Evolutionary conservation across 176 grass and related monocot species (phyloP).

Genomic region (Zoysia pacifica): DNA sequence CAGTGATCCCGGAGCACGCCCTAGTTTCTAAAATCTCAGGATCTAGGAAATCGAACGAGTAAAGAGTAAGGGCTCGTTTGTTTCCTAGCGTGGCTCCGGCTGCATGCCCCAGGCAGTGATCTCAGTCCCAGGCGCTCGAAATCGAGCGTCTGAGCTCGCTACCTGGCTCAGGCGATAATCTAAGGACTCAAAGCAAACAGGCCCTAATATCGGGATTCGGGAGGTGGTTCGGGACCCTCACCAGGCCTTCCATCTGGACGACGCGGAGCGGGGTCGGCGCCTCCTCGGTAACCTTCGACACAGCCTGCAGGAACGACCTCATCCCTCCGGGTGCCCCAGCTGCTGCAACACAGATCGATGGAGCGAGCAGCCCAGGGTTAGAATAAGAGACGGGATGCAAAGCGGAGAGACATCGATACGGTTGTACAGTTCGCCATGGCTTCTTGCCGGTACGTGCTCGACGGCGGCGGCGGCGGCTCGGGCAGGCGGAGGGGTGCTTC

Average conservation of each 20-base stretch:
- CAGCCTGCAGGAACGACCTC: slow-evolving; percentile 96
- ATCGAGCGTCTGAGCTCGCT: no score
- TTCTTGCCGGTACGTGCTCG: slow-evolving; percentile 30
- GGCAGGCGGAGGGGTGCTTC: background rate
- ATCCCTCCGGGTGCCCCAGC: slow-evolving; percentile 43
- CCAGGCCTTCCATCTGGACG: slow-evolving; percentile 98
- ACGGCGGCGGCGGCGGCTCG: slow-evolving; percentile 11
- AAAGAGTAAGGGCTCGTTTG: background rate
- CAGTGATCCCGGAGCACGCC: background rate
- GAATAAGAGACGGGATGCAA: background rate
- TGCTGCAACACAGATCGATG: slow-evolving; percentile 12
- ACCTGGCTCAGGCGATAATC: no score
- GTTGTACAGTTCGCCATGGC: slow-evolving; percentile 69
- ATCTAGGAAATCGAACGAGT: background rate
- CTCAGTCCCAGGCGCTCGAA: no score
- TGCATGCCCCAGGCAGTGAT: no score
- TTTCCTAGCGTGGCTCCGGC: no score
- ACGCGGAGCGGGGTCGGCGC: slow-evolving; percentile 63
- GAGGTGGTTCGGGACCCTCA: slow-evolving; percentile 31
- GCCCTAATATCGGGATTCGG: no score
- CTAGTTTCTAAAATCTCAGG: background rate
- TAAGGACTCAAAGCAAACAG: no score
- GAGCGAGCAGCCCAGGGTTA: slow-evolving; percentile 19
- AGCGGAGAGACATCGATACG: background rate
- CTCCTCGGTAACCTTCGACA: slow-evolving; percentile 61